Conservation (phyloP, 2,329 filamentous ascomycete genomes). For the Scopulariopsis brevicaulis region DNA sequence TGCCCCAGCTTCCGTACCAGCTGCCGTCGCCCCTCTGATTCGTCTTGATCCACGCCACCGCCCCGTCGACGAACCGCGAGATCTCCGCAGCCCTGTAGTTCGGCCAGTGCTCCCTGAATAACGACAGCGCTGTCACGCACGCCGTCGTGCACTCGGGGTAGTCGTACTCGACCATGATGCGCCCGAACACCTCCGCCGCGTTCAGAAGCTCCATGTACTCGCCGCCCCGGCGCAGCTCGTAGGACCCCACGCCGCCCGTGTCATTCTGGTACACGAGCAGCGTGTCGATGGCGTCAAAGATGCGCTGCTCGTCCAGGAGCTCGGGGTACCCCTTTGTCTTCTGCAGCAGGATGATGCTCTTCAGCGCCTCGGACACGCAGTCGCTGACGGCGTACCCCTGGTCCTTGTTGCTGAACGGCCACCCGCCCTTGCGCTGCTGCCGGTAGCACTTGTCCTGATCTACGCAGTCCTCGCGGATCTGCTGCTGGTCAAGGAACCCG, state of each 20-base stretch:
- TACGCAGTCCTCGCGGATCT: conserved; percentile 73
- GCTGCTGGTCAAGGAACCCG: conserved; percentile 78
- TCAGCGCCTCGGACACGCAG: conserved; percentile 84
- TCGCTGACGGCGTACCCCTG: conserved; percentile 96
- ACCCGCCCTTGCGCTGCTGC: conserved; percentile 83
- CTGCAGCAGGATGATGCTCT: conserved; percentile 77
- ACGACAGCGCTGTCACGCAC: conserved; percentile 73
- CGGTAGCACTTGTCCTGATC: conserved; percentile 77
- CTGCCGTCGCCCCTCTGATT: conserved; percentile 73
- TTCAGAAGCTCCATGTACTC: conserved; percentile 77
- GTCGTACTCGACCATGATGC: conserved; percentile 98
- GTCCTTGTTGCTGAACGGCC: conserved; percentile 86
- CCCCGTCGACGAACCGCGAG: conserved; percentile 55
- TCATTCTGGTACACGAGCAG: conserved; percentile 83
- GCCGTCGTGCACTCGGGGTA: conserved; percentile 97
- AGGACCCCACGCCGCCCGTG: conserved; percentile 79
- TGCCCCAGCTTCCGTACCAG: conserved; percentile 97
- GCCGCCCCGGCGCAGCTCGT: conserved; percentile 73
- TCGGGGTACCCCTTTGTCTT: conserved; percentile 63
- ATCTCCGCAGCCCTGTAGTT: conserved; percentile 72
- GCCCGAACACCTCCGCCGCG: conserved; percentile 89
- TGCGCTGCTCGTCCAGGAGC: conserved; percentile 62
- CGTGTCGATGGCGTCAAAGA: conserved; percentile 84
- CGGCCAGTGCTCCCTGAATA: conserved; percentile 75
- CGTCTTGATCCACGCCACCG: conserved; percentile 72